Evolutionary conservation across 148 eudicot species (phyloP), one percentile per base, ranked within the genome.

Genomic region (Hydrangea macrophylla): DNA sequence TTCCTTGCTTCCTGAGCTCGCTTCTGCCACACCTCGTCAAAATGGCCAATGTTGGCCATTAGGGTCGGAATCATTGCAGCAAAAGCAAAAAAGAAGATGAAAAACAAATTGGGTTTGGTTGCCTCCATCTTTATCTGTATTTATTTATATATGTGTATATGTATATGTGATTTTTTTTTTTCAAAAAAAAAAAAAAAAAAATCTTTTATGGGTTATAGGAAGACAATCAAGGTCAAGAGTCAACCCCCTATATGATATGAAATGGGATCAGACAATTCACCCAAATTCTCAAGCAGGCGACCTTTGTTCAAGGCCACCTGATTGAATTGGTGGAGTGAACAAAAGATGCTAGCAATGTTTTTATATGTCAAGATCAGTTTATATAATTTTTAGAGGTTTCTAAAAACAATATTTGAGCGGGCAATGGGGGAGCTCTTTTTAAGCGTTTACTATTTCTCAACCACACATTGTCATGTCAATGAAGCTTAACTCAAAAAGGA

Each of bases 1-100:
- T 4, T 6, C 23, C 23, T 2, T 12, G 51, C 51, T 18, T 48
- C 53, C 53, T 48, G 3, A 8, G 53, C 53, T 48, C 53, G 11
- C n/a, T 9, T 18, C 53, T 17, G 2, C 53, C 53, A 45, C 51
- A 45, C 51, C 18, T 15, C 42, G 22, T 9, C 25, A 35, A 20
- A 60, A 6, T 8, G n/a, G 6, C 15, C 37, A 26, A 54, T 55
- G 56, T 48, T 55, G 9, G 69, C 44, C 56, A 28, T 40, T 17
- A 69, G 55, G 4, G 60, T 68, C 2, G 70, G 70, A n/a, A 55
- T 17, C 18, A 68, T 56, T 24, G 64, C 60, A 35, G 72, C 64
- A 40, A 69, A 44, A 31, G 72, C 40, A 63, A 69, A 31, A 31
- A 42, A 69, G 39, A 69, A 11, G 35, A 58, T 7, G 32, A 58